Conservation (phyloP, 495 filamentous ascomycete genomes). For the Penicillium canariense region DNA sequence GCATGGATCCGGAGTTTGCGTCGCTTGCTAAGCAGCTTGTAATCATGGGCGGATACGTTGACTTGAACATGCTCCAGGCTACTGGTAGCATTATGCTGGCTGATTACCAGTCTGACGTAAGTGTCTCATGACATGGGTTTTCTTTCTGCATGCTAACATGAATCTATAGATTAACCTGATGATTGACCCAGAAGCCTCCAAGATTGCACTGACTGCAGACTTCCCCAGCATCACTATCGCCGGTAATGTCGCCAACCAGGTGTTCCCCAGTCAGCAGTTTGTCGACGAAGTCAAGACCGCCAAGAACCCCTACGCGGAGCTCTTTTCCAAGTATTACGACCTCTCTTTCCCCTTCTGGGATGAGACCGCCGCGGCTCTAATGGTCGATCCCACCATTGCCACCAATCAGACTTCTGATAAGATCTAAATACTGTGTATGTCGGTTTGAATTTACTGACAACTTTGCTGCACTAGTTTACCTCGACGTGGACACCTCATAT, state of each 20-base stretch:
- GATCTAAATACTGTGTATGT: not conserved
- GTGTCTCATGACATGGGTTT: not conserved
- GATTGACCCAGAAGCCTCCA: slow-evolving; percentile 43
- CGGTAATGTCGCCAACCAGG: slow-evolving; percentile 40
- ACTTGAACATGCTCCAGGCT: slow-evolving; percentile 37
- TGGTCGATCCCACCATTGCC: slow-evolving; percentile 33
- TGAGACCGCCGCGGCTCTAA: slow-evolving; percentile 39
- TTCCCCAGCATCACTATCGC: slow-evolving; percentile 42
- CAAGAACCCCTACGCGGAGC: slow-evolving; percentile 28
- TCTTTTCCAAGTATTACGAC: slow-evolving; percentile 35
- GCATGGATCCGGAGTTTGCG: slow-evolving; percentile 38
- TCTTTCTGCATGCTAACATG: not conserved
- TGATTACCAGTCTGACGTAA: slow-evolving; percentile 36
- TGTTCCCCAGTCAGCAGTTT: slow-evolving; percentile 28
- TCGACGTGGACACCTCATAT: slow-evolving; percentile 36
- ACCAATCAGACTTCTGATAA: slow-evolving; percentile 29
- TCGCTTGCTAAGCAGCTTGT: slow-evolving; percentile 37
- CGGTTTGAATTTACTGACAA: not conserved
- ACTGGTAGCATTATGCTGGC: slow-evolving; percentile 24
- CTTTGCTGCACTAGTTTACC: slow-evolving; percentile 18
- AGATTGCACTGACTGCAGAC: slow-evolving; percentile 39
- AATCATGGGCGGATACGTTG: slow-evolving; percentile 42
- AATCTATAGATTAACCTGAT: slow-evolving; percentile 35
- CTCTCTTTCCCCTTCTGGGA: slow-evolving; percentile 40
- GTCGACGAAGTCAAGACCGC: slow-evolving; percentile 25